Evolutionary conservation across 2,329 filamentous ascomycete species (phyloP), one percentile per base, ranked within the genome.

Genomic region (Alternaria sp.): DNA sequence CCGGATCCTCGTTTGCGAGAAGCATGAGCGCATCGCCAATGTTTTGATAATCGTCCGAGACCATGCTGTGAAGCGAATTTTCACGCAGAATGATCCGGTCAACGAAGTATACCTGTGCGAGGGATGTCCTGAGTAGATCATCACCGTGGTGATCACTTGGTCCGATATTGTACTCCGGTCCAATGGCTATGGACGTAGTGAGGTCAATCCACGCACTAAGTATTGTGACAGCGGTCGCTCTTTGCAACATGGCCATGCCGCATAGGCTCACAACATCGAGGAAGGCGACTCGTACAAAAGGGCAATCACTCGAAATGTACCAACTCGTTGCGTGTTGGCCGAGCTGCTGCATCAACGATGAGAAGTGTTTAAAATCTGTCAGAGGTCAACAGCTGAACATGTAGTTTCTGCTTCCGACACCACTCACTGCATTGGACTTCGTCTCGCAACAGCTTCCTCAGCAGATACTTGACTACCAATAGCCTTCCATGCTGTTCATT

Each of bases 211-310:
- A 77, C 21, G 67, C 61, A 10, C 57, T n/a, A 10, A 74, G 54
- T 13, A 68, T 64, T 2, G 70, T 60, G 13, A 61, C 28, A 13
- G 64, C 57, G 59, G 72, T 68, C 63, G 66, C 23, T 56, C 67
- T 59, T 66, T 72, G 56, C 5, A 73, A 59, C 19, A 74, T 63
- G 7, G 68, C 40, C 61, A 72, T 66, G 5, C 72, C 73, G 46
- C 73, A 78, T 1, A 73, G 56, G 57, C 69, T 74, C 23, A 77
- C 55, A 13, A 81, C 63, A 44, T 82, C 80, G 3, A 82, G 65
- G 51, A 79, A 80, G 7, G 78, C 76, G 4, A 76, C 71, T 61
- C 73, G 74, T 8, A 76, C 73, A 25, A 81, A 73, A 1, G 77
- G 67, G 54, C 80, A 82, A 10, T 63, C 51, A 21, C 62, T 72